A percentile compares a stretch with the other conserved stretches of the same genome.
These are phyloP conservation scores for Ustilago trichophora DNA, from an alignment of 1,284 basidiomycete genomes.

Conservation along the genomic window DNA sequence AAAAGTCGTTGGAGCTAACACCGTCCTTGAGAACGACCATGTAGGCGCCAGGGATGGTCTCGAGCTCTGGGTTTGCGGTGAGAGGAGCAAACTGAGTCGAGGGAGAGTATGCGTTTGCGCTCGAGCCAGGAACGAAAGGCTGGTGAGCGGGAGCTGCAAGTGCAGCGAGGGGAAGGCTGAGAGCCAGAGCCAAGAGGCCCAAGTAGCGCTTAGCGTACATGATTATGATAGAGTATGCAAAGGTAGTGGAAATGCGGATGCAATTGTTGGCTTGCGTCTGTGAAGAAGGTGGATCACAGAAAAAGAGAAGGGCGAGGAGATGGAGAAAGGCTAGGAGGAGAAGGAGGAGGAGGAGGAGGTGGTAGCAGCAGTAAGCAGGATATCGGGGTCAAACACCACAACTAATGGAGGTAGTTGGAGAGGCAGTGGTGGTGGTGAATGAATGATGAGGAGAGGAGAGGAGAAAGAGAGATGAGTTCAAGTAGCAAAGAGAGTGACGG, in stretches of 20 bases:
- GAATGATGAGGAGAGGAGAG: slow-evolving; percentile 10
- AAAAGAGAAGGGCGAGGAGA: no score
- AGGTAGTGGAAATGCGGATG: background rate
- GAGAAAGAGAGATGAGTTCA: slow-evolving; percentile 10
- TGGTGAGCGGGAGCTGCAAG: slow-evolving; percentile 47
- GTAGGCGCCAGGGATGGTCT: slow-evolving; percentile 60
- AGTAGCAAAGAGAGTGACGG: slow-evolving; percentile 18
- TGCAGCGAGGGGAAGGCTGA: slow-evolving; percentile 41
- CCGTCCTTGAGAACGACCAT: slow-evolving; percentile 65
- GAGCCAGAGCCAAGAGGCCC: slow-evolving; percentile 46
- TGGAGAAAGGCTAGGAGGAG: no score
- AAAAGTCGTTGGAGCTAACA: slow-evolving; percentile 50
- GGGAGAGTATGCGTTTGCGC: slow-evolving; percentile 42
- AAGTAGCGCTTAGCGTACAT: slow-evolving; percentile 52
- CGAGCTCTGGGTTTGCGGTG: slow-evolving; percentile 48
- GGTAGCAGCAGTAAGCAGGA: slow-evolving; percentile 4
- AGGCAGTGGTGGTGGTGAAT: slow-evolving; percentile 15
- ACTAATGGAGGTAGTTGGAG: slow-evolving; percentile 10
- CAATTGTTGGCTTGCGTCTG: background rate
- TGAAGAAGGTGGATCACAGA: no score
- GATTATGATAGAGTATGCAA: no score
- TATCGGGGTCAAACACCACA: slow-evolving; percentile 8
- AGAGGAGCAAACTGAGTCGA: slow-evolving; percentile 46
- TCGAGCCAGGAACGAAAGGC: slow-evolving; percentile 50
- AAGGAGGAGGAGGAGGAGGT: no score